Evolutionary conservation across 129 eudicot genomes (phyloP), one percentile per base, ranked within the genome.

Genomic region (Sambucus nigra): DNA sequence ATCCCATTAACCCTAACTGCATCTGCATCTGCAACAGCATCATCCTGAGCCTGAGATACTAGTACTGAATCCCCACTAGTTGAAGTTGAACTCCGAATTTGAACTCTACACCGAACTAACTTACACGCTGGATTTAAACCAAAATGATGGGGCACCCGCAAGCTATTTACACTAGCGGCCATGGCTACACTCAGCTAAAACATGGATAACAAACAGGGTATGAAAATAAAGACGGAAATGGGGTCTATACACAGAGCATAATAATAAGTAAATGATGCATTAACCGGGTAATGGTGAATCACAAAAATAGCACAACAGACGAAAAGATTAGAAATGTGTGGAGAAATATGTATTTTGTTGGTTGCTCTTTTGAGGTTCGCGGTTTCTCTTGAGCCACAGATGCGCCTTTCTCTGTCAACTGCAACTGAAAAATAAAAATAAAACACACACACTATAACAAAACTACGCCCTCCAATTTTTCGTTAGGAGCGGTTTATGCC

Each of bases 1-100:
- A 55, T 67, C 7, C 81, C 94, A 80, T 65, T 76, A 5, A 79
- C 75, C 47, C 60, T 63, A 47, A 64, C 65, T 7, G 79, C 68
- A 48, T 73, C 78, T 5, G 53, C 21, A 53, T 63, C 54, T 19
- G 31, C 59, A 18, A 67, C 67, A 9, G 62, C 38, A 1, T 69
- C 64, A 44, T 79, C 80, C 42, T 35, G 13, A 35, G 6, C 12
- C 52, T 47, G 9, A 15, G 26, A 47, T 47, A 47, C 52, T 33
- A 33, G 4, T 29, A 54, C 28, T 14, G 69, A 70, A 9, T 76
- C 76, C 39, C 61, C 63, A 48, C 74, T 68, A n/a, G 62, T 70
- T 12, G n/a, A n/a, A 50, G 56, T 15, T 42, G 16, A 42, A 60
- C 94, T 73, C 49, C 55, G 47, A 69, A 72, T 60, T 19, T 50